A percentile compares a stretch with the other conserved stretches of the same genome.
Conservation (phyloP, 257 asterid species). For the Solanum bukasovii region DNA sequence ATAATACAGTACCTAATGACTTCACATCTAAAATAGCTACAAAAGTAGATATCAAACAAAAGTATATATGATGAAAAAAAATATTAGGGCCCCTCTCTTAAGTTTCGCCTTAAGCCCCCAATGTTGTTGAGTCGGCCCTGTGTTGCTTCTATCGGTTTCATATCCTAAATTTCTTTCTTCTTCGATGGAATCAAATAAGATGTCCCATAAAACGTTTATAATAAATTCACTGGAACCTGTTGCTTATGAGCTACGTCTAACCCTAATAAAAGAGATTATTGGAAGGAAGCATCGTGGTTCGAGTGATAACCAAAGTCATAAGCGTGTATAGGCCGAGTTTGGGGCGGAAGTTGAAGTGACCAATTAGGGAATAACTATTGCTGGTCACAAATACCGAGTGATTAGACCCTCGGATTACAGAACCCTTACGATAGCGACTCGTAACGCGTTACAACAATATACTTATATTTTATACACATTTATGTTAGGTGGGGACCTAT, state of each 20-base stretch:
- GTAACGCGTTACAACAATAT: neutral
- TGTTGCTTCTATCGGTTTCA: neutral
- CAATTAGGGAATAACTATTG: neutral
- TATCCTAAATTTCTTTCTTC: neutral
- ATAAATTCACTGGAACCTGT: too few relatives aligned
- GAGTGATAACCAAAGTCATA: neutral
- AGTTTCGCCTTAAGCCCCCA: too few relatives aligned
- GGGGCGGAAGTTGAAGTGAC: neutral
- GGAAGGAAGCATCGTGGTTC: neutral
- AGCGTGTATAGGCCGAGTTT: neutral
- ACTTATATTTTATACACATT: neutral
- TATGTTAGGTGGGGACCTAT: neutral
- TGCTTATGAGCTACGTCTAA: too few relatives aligned
- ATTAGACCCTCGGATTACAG: neutral
- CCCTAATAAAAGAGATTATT: neutral
- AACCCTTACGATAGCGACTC: neutral
- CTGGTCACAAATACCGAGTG: neutral
- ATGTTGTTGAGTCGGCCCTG: too few relatives aligned
- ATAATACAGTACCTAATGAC: too few relatives aligned
- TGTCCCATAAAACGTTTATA: fast-evolving
- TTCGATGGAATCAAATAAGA: fast-evolving
- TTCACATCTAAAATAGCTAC: too few relatives aligned
- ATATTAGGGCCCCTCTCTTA: too few relatives aligned
- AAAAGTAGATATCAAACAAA: too few relatives aligned
- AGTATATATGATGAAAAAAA: too few relatives aligned